Base-by-base conservation (phyloP, 345 rosid species). In the Eucalyptus decipiens region DNA sequence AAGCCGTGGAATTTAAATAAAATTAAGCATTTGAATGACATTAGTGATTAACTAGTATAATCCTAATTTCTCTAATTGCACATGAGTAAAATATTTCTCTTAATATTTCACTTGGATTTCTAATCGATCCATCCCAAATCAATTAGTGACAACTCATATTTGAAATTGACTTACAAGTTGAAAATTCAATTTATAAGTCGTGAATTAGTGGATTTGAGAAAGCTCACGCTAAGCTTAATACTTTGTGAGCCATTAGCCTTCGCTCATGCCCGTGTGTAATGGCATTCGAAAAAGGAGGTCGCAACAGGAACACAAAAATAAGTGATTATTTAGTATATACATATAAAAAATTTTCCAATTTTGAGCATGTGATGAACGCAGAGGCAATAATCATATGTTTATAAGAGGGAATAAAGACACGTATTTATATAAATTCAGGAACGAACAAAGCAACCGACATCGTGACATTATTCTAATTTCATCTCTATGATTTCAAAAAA, bases 21-120 rank as follows among this genome's bases (percentile, higher is more conserved):
- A 3, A 7, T 52, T 52, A 52, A 0, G 2, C 8, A 52, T 0
- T 0, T 1, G 1, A 52, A 52, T 7, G 2, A 0, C 5, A 52
- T 52, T 52, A 52, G 56, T 7, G 2, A 19, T 19, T 19, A 52
- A 52, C 1, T 19, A 1, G 1, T 52, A 1, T 52, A 52, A 52
- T 3, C 11, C 0, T 52, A 52, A 0, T 52, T 52, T 52, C 4
- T 52, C 0, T 19, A 4, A 0, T 17, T 51, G 9, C 54, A 51
- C 2, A 51, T 51, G 8, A 51, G 8, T 51, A 0, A 52, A 19
- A 19, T 52, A 52, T 52, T 52, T 52, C 5, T 52, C 0, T 4
- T 0, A 19, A 52, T 52, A 0, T 52, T 52, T 52, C 24, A 19
- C 24, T 52, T 52, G 5, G 0, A 1, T 52, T 52, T 52, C 0